phyloP scores from a whole-genome alignment of 192 early-diverging fungal species.

The Gryganskiella cystojenkinii region DNA sequence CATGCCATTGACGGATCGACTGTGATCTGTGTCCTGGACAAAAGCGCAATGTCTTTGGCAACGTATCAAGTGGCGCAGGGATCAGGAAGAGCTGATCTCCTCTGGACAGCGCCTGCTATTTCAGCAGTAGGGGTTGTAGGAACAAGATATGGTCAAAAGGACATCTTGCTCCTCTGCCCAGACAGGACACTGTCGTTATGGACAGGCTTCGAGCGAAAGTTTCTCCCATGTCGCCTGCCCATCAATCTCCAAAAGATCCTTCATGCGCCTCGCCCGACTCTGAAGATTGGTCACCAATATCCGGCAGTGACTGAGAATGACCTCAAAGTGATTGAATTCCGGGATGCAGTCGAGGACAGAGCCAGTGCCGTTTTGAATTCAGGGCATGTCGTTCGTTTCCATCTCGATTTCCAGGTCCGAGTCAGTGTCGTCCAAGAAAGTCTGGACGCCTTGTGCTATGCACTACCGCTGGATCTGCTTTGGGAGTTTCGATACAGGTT shows the following conservation, averaged over 20 bases:
- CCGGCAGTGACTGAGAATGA: neutral
- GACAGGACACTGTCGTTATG: conserved; percentile 50
- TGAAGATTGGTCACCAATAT: neutral
- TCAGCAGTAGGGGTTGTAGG: conserved; percentile 53
- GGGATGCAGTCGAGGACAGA: conserved; percentile 53
- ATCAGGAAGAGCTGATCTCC: conserved; percentile 6
- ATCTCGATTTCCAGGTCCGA: conserved; percentile 42
- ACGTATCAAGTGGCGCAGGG: conserved; percentile 18
- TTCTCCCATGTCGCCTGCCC: conserved; percentile 32
- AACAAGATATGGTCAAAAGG: conserved; percentile 43
- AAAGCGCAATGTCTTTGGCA: conserved; percentile 15
- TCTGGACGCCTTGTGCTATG: conserved; percentile 50
- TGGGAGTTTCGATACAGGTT: conserved; percentile 48
- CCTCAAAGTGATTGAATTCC: conserved; percentile 30
- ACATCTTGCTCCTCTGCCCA: conserved; percentile 52
- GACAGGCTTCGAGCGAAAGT: conserved; percentile 44
- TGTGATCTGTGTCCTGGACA: conserved; percentile 41
- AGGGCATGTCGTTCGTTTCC: conserved; percentile 26
- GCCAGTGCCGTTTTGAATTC: conserved; percentile 39
- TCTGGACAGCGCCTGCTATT: conserved; percentile 45
- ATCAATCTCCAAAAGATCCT: neutral
- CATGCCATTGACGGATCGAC: conserved; percentile 37
- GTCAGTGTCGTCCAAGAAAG: conserved; percentile 53
- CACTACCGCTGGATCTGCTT: conserved; percentile 38
- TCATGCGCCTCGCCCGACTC: neutral